Conservation (phyloP, 139 green algal genomes). For the Closterium sp. region DNA sequence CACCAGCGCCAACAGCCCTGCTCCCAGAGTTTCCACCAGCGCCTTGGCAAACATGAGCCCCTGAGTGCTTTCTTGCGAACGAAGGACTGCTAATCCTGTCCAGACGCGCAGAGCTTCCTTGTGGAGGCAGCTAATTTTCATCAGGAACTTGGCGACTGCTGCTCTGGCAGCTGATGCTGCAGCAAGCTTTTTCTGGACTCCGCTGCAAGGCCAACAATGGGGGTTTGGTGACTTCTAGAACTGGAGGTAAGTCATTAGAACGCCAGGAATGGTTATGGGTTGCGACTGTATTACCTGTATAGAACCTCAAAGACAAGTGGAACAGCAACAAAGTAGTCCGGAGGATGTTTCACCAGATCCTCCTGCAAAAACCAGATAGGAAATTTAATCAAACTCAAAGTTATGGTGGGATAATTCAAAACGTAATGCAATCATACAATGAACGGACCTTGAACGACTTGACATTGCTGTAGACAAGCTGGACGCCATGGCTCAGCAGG, state of each 20-base stretch:
- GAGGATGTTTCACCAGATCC: constrained; percentile 69
- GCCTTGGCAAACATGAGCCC: background rate
- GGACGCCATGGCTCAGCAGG: constrained; percentile 56
- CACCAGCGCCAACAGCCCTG: constrained; percentile 55
- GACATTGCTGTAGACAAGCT: constrained; percentile 77
- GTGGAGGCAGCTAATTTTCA: constrained; percentile 53
- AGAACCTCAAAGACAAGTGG: constrained; percentile 90
- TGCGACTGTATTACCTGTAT: constrained; percentile 54
- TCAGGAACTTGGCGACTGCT: constrained; percentile 1
- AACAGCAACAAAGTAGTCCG: constrained; percentile 87
- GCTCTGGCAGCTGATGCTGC: constrained; percentile 24
- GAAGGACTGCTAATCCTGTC: constrained; percentile 42
- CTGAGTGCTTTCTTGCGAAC: background rate
- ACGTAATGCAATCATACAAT: background rate
- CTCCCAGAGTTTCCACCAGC: background rate
- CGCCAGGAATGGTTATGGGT: too few relatives aligned
- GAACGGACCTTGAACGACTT: constrained; percentile 63
- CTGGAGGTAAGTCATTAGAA: too few relatives aligned
- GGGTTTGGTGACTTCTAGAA: background rate
- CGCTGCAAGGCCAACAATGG: constrained; percentile 22
- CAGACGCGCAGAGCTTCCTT: constrained; percentile 58
- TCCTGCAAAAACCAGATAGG: constrained; percentile 44
- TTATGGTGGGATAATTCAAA: background rate
- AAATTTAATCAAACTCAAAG: background rate
- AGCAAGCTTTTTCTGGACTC: constrained; percentile 66